Percentiles rank a stretch among this genome's conserved stretches.
Evolutionary conservation across 257 asterid genomes (phyloP).

Genomic region (Fraxinus cuspidata): DNA sequence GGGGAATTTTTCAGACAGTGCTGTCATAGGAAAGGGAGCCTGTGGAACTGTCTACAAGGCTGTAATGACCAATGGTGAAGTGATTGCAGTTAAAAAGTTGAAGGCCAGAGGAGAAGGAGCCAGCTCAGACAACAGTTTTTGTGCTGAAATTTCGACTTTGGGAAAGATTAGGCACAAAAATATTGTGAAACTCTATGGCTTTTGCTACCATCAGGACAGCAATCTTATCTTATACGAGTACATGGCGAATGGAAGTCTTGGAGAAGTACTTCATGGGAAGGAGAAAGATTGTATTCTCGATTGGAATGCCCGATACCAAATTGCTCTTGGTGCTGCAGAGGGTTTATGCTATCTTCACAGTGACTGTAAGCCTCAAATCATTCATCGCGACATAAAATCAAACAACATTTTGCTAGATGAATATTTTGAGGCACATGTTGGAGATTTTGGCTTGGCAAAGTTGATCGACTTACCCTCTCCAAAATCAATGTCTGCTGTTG

Average conservation of each 20-base stretch:
- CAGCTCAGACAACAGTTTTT: constrained; percentile 66
- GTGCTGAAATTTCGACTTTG: constrained; percentile 83
- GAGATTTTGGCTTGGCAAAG: constrained; percentile 92
- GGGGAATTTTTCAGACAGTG: constrained; percentile 57
- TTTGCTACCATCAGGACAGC: constrained; percentile 75
- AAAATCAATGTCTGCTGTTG: constrained; percentile 90
- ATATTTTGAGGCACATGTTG: constrained; percentile 73
- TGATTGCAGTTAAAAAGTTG: constrained; percentile 75
- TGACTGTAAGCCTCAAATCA: constrained; percentile 82
- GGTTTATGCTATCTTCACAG: constrained; percentile 78
- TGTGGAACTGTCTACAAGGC: constrained; percentile 89
- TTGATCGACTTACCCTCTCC: constrained; percentile 70
- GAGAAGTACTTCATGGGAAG: constrained; percentile 63
- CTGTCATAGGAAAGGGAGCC: constrained; percentile 74
- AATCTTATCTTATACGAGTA: constrained; percentile 76
- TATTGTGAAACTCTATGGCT: constrained; percentile 72
- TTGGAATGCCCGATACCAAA: constrained; percentile 70
- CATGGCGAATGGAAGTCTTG: constrained; percentile 85
- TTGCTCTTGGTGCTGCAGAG: constrained; percentile 86
- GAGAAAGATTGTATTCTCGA: constrained; percentile 44
- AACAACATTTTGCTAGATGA: constrained; percentile 83
- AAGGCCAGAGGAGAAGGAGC: constrained; percentile 62
- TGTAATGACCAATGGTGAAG: constrained; percentile 58
- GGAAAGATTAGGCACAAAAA: constrained; percentile 81
- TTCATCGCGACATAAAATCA: constrained; percentile 85